phyloP scores from a whole-genome alignment of 441 rosid genomes.

The Cnidoscolus chayamansa region DNA sequence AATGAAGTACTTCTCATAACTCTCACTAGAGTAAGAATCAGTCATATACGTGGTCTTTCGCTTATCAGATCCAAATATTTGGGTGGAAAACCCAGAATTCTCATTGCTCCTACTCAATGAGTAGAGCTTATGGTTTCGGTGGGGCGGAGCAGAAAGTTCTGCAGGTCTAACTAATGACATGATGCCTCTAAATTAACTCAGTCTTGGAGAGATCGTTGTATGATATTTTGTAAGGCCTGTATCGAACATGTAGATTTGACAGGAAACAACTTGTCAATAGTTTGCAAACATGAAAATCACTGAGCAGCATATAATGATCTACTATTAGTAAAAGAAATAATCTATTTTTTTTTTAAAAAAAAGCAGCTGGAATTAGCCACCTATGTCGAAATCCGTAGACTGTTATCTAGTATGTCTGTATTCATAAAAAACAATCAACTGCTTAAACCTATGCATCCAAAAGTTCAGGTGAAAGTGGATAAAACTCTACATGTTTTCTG shows the following conservation, averaged over 20 bases:
- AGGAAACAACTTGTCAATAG: conserved; percentile 34
- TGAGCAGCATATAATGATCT: neutral
- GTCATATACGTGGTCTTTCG: conserved; percentile 47
- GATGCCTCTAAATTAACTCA: conserved; percentile 24
- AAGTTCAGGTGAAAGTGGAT: neutral
- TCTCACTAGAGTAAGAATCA: conserved; percentile 61
- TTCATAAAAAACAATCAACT: conserved; percentile 35
- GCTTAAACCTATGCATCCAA: neutral
- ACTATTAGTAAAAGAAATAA: conserved; percentile 31
- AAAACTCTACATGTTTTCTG: neutral
- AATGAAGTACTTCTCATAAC: conserved; percentile 74
- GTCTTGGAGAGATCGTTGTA: conserved; percentile 28
- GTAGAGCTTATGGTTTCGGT: conserved; percentile 55
- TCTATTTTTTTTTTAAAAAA: conserved; percentile 14
- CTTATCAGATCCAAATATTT: conserved; percentile 50
- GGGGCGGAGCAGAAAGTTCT: conserved; percentile 51
- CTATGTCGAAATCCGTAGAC: conserved; percentile 10
- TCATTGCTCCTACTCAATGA: conserved; percentile 48
- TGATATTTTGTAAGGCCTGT: conserved; percentile 25
- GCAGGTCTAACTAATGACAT: conserved; percentile 71
- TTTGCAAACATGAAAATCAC: conserved; percentile 3
- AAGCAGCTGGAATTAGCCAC: conserved; percentile 13
- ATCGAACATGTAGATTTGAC: conserved; percentile 12
- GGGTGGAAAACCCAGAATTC: conserved; percentile 40
- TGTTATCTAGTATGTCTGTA: conserved; percentile 12